Conservation (phyloP, 805 yeast species). For the Candida manassasensis region DNA sequence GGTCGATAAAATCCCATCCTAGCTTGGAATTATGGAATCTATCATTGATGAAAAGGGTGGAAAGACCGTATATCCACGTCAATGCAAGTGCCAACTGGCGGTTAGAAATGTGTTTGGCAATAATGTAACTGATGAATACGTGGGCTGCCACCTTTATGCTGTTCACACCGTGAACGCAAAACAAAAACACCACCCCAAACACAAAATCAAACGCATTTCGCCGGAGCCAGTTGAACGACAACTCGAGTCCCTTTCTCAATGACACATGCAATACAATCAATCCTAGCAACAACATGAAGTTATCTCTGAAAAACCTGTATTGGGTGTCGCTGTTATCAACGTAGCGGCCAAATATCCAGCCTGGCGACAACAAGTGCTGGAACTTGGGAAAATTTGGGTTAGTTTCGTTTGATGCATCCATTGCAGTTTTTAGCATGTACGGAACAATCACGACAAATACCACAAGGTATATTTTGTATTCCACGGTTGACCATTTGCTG, state of each 20-base stretch:
- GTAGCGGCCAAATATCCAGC: constrained; percentile 88
- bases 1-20: constrained; percentile 56
- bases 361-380: constrained; percentile 58
- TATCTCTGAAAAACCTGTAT: constrained; percentile 81
- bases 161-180: constrained; percentile 79
- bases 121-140: constrained; percentile 45
- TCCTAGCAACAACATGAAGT: constrained; percentile 57
- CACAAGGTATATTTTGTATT: constrained; percentile 64
- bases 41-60: constrained; percentile 74
- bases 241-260: constrained; percentile 38
- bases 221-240: constrained; percentile 16
- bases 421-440: constrained; percentile 73
- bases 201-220: constrained; percentile 64
- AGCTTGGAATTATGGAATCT: constrained; percentile 50
- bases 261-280: constrained; percentile 52
- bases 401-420: constrained; percentile 70
- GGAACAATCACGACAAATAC: constrained; percentile 73
- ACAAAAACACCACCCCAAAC: constrained; percentile 65
- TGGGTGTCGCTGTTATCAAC: constrained; percentile 93
- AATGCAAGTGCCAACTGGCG: constrained; percentile 35
- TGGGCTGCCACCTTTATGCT: constrained; percentile 57
- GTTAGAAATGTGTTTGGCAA: constrained; percentile 39
- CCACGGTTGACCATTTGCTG: constrained; percentile 72
- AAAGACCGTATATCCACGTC: constrained; percentile 80
- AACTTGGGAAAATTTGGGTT: constrained; percentile 70